Conservation (phyloP, 495 filamentous ascomycete species). For the Talaromyces stipitatus region DNA sequence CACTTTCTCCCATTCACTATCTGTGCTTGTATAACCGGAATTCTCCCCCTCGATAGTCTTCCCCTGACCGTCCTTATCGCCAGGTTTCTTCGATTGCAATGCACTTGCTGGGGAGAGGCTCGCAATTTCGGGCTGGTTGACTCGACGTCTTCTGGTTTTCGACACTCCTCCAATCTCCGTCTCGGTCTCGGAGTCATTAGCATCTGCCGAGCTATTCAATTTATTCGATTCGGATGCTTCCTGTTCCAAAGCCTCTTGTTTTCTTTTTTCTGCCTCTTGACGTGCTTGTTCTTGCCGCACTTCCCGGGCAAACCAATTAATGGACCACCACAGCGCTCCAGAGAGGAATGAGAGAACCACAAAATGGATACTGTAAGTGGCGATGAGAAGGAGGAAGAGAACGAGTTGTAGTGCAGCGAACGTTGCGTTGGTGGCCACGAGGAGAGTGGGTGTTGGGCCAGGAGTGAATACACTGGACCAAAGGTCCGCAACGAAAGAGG, state of each 20-base stretch:
- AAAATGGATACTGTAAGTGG: constrained; percentile 86
- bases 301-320: constrained; percentile 95
- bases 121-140: constrained; percentile 12
- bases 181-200: constrained; percentile 34
- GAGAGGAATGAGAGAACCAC: constrained; percentile 68
- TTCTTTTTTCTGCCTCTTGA: constrained; percentile 46
- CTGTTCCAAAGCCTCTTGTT: constrained; percentile 13
- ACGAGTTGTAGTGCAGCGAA: constrained; percentile 80
- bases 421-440: constrained; percentile 82
- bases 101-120: constrained; percentile 18
- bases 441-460: constrained; percentile 76
- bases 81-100: constrained; percentile 15
- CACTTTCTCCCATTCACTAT: constrained; percentile 52
- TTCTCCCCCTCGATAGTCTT: constrained; percentile 34
- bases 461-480: constrained; percentile 90
- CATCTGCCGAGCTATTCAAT: constrained; percentile 23
- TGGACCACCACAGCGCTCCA: constrained; percentile 78
- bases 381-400: constrained; percentile 66
- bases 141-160: constrained; percentile 12
- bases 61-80: constrained; percentile 31
- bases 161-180: constrained; percentile 41
- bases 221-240: constrained; percentile 20
- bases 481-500: constrained; percentile 68
- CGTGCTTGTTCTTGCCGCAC: constrained; percentile 55
- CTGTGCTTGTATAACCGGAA: constrained; percentile 45